Evolutionary conservation across 208 protist genomes (phyloP).

Genomic region (Porcisia hertigi): DNA sequence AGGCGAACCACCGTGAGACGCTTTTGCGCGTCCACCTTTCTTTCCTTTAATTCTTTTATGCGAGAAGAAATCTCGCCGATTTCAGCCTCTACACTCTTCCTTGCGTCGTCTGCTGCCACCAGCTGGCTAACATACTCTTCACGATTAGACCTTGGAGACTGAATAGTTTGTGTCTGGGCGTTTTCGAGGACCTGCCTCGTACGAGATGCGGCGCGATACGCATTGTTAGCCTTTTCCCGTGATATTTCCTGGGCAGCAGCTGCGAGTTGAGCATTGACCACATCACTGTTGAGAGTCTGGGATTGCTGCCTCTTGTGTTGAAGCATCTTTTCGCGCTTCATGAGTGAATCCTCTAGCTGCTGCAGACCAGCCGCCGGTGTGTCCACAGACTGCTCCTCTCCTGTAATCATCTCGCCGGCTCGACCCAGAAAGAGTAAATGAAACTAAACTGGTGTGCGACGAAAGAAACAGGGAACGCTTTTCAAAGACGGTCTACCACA

Average conservation of each 20-base stretch:
- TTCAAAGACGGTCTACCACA: neutral
- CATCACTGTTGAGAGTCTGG: slow-evolving; percentile 15
- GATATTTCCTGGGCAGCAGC: slow-evolving; percentile 14
- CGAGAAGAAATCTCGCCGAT: slow-evolving; percentile 42
- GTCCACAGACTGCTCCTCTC: slow-evolving; percentile 27
- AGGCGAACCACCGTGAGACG: slow-evolving; percentile 65
- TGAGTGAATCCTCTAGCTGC: slow-evolving; percentile 45
- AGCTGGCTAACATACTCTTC: slow-evolving; percentile 70
- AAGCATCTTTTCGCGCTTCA: slow-evolving; percentile 21
- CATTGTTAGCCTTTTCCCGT: slow-evolving; percentile 10
- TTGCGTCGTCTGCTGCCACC: slow-evolving; percentile 47
- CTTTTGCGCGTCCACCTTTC: slow-evolving; percentile 49
- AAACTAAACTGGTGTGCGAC: neutral
- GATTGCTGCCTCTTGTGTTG: slow-evolving; percentile 23
- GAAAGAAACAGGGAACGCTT: neutral
- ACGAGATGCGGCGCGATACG: slow-evolving; percentile 21
- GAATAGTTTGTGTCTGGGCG: slow-evolving; percentile 18
- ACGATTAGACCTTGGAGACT: slow-evolving; percentile 26
- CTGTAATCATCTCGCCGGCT: neutral
- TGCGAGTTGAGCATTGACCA: slow-evolving; percentile 1
- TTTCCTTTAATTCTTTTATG: slow-evolving; percentile 46
- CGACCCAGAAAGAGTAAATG: neutral
- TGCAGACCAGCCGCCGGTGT: slow-evolving; percentile 47
- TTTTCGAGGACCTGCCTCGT: slow-evolving; percentile 48
- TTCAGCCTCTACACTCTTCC: slow-evolving; percentile 45